Evolutionary conservation across 345 rosid species (phyloP), one percentile per base, ranked within the genome.

Genomic region (Hibiscus trionum): DNA sequence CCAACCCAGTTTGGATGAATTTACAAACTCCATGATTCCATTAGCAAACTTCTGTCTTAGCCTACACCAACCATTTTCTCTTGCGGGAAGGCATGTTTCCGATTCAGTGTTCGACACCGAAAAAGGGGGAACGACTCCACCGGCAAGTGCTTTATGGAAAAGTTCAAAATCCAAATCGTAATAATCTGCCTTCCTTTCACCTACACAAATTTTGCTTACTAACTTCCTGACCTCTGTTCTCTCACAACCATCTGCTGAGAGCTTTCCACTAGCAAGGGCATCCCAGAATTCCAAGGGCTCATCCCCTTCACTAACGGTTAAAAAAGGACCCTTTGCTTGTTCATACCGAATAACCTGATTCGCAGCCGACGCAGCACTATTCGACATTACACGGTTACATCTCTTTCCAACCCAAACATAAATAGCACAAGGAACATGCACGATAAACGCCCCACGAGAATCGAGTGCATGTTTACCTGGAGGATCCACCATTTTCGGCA

Each of bases 51-150:
- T 89, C 77, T 77, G 84, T 64, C 91, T 80, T 50, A 89, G 82
- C 77, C 81, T 83, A 56, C 85, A 78, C 93, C 93, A 89, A n/a
- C 88, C 91, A 55, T 72, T 81, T 76, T 89, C 88, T 72, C 91
- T 80, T 1, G 91, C 82, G 11, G 91, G 89, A 19, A 87, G 88
- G 80, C 89, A 77, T 12, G 91, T 89, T 80, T 87, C 93, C 11
- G 83, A 79, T 71, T 70, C 86, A 16, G 81, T 24, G 59, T 69
- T 78, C 9, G 88, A 84, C 29, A 80, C 79, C 0, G 87, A 80
- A 77, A 80, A 82, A 24, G 87, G 85, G 1, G 91, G 91, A 81
- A 89, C 89, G 26, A 87, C 85, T 46, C 93, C 93, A 60, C 91
- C 91, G 69, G 82, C 77, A 47, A 87, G 82, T 46, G 93, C 91